A percentile compares a stretch with the other conserved stretches of the same genome.
phyloP scores from a whole-genome alignment of 208 protist genomes.

The Balamuthia mandrillaris region DNA sequence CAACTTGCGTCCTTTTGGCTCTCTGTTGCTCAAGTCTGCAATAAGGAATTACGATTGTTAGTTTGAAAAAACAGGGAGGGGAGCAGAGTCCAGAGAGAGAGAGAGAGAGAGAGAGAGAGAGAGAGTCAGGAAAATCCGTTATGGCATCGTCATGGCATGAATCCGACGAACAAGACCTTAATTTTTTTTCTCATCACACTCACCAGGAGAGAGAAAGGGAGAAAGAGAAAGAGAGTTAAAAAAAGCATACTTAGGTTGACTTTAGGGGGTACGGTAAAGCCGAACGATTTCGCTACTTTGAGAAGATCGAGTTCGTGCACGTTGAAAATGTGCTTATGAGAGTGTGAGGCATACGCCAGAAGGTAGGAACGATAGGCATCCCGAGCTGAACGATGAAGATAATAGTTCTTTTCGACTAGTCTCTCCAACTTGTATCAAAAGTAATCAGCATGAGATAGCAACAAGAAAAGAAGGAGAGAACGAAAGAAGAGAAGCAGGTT shows the following conservation, averaged over 20 bases:
- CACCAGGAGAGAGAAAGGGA: background rate
- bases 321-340: conserved; percentile 98
- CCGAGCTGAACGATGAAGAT: conserved; percentile 91
- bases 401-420: conserved; percentile 97
- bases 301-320: conserved; percentile 93
- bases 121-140: background rate
- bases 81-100: no score
- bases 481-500: background rate
- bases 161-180: background rate
- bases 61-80: no score
- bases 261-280: conserved; percentile 68
- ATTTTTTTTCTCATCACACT: background rate
- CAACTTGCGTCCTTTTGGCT: background rate
- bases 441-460: background rate
- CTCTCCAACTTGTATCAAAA: conserved; percentile 87
- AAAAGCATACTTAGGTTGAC: conserved; percentile 32
- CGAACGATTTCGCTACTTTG: conserved; percentile 67
- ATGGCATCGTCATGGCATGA: background rate
- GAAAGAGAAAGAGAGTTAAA: background rate
- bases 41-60: no score
- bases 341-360: conserved; percentile 95
- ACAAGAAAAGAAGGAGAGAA: background rate
- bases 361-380: conserved; percentile 97
- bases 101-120: no score
- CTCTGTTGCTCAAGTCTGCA: background rate